Conservation (phyloP, 2,329 filamentous ascomycete species). For the Apiospora aurea region DNA sequence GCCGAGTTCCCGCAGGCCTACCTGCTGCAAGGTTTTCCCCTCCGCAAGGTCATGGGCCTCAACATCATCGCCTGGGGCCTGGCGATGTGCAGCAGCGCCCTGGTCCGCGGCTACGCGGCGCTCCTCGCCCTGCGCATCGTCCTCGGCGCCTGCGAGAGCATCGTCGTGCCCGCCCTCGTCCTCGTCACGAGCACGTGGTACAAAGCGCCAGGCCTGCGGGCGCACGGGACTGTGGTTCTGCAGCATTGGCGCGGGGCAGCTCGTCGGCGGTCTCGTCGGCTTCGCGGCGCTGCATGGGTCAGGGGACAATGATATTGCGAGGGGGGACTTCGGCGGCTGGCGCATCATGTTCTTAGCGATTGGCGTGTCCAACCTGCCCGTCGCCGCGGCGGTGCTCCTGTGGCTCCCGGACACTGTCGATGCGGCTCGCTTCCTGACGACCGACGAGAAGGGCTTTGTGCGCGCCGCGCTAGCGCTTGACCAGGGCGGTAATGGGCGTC, state of each 20-base stretch:
- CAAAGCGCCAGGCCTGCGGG: conserved; percentile 70
- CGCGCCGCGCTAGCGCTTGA: conserved; percentile 63
- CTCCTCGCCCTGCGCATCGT: conserved; percentile 72
- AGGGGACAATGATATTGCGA: conserved; percentile 29
- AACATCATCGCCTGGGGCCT: conserved; percentile 68
- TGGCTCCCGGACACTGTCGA: conserved; percentile 59
- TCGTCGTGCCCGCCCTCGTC: conserved; percentile 73
- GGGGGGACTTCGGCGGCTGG: conserved; percentile 44
- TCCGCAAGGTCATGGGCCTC: conserved; percentile 65
- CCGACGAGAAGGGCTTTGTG: conserved; percentile 52
- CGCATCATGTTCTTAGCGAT: conserved; percentile 58
- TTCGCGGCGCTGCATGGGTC: conserved; percentile 63
- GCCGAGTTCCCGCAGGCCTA: conserved; percentile 68
- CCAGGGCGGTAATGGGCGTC: conserved; percentile 63
- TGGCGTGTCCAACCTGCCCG: conserved; percentile 52
- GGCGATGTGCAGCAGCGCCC: conserved; percentile 68
- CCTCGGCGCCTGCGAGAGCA: conserved; percentile 72
- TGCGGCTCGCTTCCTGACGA: conserved; percentile 48
- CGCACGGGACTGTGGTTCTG: conserved; percentile 71
- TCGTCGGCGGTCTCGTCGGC: conserved; percentile 52
- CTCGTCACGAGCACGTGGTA: conserved; percentile 77
- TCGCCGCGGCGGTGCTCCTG: conserved; percentile 49
- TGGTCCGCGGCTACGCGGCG: conserved; percentile 64
- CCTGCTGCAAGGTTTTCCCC: conserved; percentile 66
- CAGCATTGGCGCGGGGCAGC: conserved; percentile 65